These are phyloP conservation scores for Lyophyllum shimeji DNA, from an alignment of 768 basidiomycete species.

Conservation along the genomic window DNA sequence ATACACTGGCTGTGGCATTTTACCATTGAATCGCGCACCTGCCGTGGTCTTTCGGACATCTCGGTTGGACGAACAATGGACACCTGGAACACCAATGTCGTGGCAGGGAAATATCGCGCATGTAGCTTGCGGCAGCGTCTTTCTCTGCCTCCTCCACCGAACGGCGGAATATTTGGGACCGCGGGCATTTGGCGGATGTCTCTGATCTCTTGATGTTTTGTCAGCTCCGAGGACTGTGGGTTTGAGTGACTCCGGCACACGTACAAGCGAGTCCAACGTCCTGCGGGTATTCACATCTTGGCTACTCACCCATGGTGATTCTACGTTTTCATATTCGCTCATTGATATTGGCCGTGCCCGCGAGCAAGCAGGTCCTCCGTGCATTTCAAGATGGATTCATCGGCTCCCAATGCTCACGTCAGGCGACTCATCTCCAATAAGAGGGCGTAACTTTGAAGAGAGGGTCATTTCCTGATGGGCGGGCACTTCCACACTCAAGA, in stretches of 20 bases:
- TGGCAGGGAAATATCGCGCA: neutral
- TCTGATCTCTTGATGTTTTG: neutral
- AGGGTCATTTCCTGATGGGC: too few species aligned
- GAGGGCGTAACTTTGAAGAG: too few species aligned
- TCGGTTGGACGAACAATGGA: neutral
- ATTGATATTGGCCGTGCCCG: neutral
- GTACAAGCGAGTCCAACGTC: neutral
- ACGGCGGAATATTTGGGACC: neutral
- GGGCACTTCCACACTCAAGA: too few species aligned
- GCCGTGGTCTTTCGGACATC: neutral
- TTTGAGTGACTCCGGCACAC: neutral
- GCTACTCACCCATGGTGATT: neutral
- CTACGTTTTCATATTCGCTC: neutral
- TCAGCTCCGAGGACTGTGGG: neutral
- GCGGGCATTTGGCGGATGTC: neutral
- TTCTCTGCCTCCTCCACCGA: too few species aligned
- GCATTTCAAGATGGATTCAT: neutral
- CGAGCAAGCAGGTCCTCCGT: neutral
- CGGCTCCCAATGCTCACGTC: neutral
- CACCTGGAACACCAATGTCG: neutral
- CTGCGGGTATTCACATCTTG: neutral
- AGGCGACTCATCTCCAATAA: neutral
- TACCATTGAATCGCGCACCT: neutral
- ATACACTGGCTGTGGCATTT: neutral
- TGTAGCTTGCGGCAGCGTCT: neutral